phyloP scores from a whole-genome alignment of 2,329 filamentous ascomycete species.

The Blastomyces gilchristii region DNA sequence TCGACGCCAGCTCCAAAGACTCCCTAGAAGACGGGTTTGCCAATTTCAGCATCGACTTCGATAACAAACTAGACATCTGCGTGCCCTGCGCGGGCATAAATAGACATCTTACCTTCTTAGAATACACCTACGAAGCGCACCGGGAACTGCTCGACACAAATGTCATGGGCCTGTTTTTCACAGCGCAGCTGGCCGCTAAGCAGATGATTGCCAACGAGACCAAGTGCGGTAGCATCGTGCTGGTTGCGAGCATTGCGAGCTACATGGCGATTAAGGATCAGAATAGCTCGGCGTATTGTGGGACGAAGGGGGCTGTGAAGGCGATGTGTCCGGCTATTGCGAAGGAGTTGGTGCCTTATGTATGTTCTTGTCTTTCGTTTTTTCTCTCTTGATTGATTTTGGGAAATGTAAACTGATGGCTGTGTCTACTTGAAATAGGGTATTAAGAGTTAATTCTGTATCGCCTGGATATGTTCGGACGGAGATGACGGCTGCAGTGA shows the following conservation, averaged over 20 bases:
- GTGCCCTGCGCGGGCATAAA: constrained; percentile 84
- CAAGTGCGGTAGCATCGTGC: constrained; percentile 42
- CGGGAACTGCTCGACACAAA: constrained; percentile 37
- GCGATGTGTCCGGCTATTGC: constrained; percentile 42
- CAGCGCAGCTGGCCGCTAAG: constrained; percentile 40
- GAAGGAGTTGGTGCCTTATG: constrained; percentile 34
- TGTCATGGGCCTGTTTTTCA: constrained; percentile 37
- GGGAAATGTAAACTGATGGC: not conserved
- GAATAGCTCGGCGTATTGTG: constrained; percentile 40
- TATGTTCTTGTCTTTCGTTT: constrained; percentile 13
- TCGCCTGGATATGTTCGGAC: constrained; percentile 33
- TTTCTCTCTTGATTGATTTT: not conserved
- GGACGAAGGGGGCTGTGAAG: constrained; percentile 39
- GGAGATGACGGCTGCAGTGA: constrained; percentile 41
- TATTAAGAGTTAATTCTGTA: constrained; percentile 35
- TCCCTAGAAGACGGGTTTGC: constrained; percentile 26
- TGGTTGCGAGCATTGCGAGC: constrained; percentile 46
- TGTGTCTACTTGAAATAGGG: constrained; percentile 26
- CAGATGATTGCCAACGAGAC: constrained; percentile 45
- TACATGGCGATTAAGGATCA: constrained; percentile 44
- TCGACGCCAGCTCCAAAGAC: constrained; percentile 32
- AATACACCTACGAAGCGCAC: constrained; percentile 36
- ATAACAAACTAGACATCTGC: constrained; percentile 59
- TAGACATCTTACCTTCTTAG: constrained; percentile 41
- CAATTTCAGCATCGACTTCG: constrained; percentile 28